These are phyloP conservation scores for Solanum pinnatisectum DNA, from an alignment of 257 asterid genomes.

Conservation along the genomic window DNA sequence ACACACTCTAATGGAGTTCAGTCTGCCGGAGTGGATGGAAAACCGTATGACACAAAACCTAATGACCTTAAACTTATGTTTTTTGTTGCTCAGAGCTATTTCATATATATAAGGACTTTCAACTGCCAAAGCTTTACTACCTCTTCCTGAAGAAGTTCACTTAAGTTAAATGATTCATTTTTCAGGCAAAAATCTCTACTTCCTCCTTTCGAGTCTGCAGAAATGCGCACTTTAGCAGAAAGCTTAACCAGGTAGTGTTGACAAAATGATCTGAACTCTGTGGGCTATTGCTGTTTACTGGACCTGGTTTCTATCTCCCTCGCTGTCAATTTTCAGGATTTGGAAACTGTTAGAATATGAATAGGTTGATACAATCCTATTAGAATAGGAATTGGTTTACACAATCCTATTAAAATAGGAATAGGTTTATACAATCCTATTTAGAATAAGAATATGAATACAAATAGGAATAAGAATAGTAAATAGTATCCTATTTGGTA, in stretches of 20 bases:
- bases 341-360: too few species aligned
- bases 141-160: not conserved
- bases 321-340: not conserved
- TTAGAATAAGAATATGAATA: too few species aligned
- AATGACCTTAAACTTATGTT: not conserved
- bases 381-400: too few species aligned
- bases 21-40: conserved; percentile 36
- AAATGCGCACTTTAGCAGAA: conserved; percentile 83
- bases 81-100: not conserved
- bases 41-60: conserved; percentile 40
- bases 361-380: too few species aligned
- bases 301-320: conserved; percentile 1
- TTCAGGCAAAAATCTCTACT: conserved; percentile 77
- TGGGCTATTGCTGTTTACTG: not conserved
- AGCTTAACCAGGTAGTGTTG: conserved; percentile 72
- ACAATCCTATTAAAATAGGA: too few species aligned
- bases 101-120: not conserved
- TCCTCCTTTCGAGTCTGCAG: conserved; percentile 94
- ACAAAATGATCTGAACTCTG: conserved; percentile 3
- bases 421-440: too few species aligned
- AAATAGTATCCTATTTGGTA: too few species aligned
- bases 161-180: not conserved
- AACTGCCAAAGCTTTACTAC: not conserved
- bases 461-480: too few species aligned
- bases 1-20: conserved; percentile 36